Evolutionary conservation across 2,329 filamentous ascomycete species (phyloP), one percentile per base, ranked within the genome.

Genomic region (Gremmenia infestans): DNA sequence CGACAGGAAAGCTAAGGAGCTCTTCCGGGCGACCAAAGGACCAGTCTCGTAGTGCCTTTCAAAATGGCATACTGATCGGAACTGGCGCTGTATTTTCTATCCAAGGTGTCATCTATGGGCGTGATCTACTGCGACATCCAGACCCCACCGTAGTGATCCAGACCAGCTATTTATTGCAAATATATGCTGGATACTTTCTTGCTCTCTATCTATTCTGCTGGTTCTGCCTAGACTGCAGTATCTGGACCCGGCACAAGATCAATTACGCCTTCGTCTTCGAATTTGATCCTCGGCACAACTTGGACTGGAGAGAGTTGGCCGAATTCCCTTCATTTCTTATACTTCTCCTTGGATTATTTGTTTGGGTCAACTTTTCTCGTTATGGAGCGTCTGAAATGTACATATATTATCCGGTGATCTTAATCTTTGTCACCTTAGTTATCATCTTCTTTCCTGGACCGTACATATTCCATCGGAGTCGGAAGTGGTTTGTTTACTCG

Each of bases 231-330:
- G 86, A 91, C 67, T 96, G 92, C 70, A 85, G 86, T 54, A 74
- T 96, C 15, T 99, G 93, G 91, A 83, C 85, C 5, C 77, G 76
- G 51, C 85, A 87, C 70, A 95, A 93, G 72, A 89, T 99, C 73
- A 99, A 99, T 70, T 97, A 97, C 70, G 83, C 87, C 53, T 97
- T 97, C 71, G 91, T 97, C 64, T 99, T 99, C 68, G 94, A 99
- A 73, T 94, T 96, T 68, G 92, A 97, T 75, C 86, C 87, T 53
- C 81, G 93, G 56, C 85, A 94, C 70, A 83, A 87, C 61, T 76
- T 97, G 28, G 90, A 97, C 71, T 99, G 93, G 91, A 85, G 89
- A 63, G 86, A 96, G 70, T 78, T 97, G 32, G 79, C 88, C 6
- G 89, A 94, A 78, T 86, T 97, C 60, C 92, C 94, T 2, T 89